Conservation (phyloP, 164 flowering plant genomes). For the Hamamelis virginiana region DNA sequence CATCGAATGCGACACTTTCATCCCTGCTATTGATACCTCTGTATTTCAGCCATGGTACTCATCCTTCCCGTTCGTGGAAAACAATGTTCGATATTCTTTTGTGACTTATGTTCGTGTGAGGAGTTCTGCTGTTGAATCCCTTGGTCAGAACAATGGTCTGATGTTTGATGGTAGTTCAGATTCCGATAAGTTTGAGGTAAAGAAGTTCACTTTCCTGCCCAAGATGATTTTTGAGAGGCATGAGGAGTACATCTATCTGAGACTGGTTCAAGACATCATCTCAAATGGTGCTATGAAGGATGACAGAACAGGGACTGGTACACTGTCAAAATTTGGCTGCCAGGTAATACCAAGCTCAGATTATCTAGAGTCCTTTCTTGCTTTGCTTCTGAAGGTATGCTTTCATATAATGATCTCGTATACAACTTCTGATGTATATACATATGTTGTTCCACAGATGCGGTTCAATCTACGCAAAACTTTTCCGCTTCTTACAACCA, state of each 20-base stretch:
- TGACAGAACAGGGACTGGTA: conserved; percentile 96
- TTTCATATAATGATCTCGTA: not conserved
- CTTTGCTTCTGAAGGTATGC: not conserved
- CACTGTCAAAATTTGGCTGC: conserved; percentile 93
- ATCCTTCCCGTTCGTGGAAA: conserved; percentile 73
- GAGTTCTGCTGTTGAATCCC: conserved; percentile 34
- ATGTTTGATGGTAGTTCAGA: conserved; percentile 23
- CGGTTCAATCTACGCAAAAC: conserved; percentile 78
- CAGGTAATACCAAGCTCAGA: conserved; percentile 52
- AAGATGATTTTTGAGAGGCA: conserved; percentile 78
- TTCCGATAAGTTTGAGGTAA: conserved; percentile 41
- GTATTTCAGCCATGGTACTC: conserved; percentile 83
- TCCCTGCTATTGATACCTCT: conserved; percentile 65
- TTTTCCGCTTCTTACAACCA: conserved; percentile 92
- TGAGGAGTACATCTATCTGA: conserved; percentile 71
- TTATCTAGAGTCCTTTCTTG: not conserved
- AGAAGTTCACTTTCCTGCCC: conserved; percentile 67
- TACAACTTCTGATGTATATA: not conserved
- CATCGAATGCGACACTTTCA: conserved; percentile 87
- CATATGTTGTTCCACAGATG: conserved; percentile 49
- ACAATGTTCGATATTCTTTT: conserved; percentile 59
- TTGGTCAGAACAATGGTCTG: conserved; percentile 26
- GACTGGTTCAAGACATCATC: conserved; percentile 77
- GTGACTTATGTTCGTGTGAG: conserved; percentile 75
- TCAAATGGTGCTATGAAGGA: conserved; percentile 60